Evolutionary conservation across 768 basidiomycete genomes (phyloP), one percentile per base, ranked within the genome.

Genomic region (Podaxis sp.): DNA sequence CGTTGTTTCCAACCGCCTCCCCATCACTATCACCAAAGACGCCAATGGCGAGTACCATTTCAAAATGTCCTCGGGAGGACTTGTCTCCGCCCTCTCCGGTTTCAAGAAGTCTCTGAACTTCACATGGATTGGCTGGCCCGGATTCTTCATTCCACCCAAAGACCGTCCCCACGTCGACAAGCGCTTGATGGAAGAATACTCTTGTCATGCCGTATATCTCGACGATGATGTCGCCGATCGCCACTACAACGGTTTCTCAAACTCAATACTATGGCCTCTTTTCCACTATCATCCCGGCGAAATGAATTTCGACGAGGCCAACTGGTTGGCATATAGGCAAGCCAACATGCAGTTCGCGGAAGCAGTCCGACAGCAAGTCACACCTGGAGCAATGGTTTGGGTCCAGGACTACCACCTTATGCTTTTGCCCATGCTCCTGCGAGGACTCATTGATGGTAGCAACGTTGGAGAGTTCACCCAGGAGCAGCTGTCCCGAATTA

Each of bases 271-370:
- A 54, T 99, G 97, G 97, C 97, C 97, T 2, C 80, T 99, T 50
- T 98, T 99, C 82, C 97, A 99, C 73, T 99, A 98, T 76, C 96
- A 98, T 73, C 97, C 97, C 6, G 96, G 96, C 64, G 97, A 98
- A 77, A 98, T 99, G 95, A 96, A 94, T 75, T 99, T 99, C 70
- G 96, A 98, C 74, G 94, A 97, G 77, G 92, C 92, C 71, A 93
- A 98, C 72, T 99, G 97, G 97, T 85, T 88, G 56, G 97, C 94
- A 13, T 99, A 98, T 74, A 88, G 97, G 38, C 94, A 97, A 73
- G 96, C 96, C 50, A 99, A 98, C 73, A 79, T 95, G 77, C 82
- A 86, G 65, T 99, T 99, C 69, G 96, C 97, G 0, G 90, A 98
- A 72, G 91, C 82, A 21, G 91, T 98, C 61, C 82, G 85, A 63